phyloP scores from a whole-genome alignment of 2,329 filamentous ascomycete genomes.

The Xylaria sp. region DNA sequence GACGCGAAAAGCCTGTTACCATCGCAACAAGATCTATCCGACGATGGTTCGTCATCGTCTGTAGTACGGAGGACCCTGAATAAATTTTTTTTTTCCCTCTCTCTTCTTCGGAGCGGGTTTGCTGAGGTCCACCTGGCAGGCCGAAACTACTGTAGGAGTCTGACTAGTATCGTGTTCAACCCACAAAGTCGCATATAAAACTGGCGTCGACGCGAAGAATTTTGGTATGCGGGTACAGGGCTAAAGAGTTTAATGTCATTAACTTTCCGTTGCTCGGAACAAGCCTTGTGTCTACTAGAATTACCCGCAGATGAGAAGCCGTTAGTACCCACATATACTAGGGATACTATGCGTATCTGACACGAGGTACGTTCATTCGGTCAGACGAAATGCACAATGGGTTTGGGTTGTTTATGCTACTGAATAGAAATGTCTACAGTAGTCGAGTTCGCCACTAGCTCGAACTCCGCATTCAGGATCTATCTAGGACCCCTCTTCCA shows the following conservation, averaged over 20 bases:
- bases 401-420: background rate
- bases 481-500: background rate
- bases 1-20: slow-evolving; percentile 10
- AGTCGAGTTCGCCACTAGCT: slow-evolving; percentile 7
- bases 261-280: slow-evolving; percentile 4
- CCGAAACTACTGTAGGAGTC: slow-evolving; percentile 15
- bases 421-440: too few relatives aligned
- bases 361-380: background rate
- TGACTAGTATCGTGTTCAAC: background rate
- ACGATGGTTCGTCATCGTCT: slow-evolving; percentile 7
- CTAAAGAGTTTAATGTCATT: background rate
- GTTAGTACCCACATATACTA: background rate
- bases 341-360: background rate
- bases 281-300: background rate
- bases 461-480: slow-evolving; percentile 25
- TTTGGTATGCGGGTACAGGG: background rate
- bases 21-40: slow-evolving; percentile 20
- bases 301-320: slow-evolving; percentile 3
- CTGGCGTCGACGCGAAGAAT: slow-evolving; percentile 18
- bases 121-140: background rate
- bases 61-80: background rate
- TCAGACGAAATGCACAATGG: slow-evolving; percentile 19
- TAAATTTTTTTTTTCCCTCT: slow-evolving; percentile 8
- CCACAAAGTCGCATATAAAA: slow-evolving; percentile 9
- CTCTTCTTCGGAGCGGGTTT: slow-evolving; percentile 5